Percentiles rank a stretch among this genome's conserved stretches.
These are phyloP conservation scores for Penicillium cinerascens DNA, from an alignment of 495 filamentous ascomycete species.

Conservation along the genomic window DNA sequence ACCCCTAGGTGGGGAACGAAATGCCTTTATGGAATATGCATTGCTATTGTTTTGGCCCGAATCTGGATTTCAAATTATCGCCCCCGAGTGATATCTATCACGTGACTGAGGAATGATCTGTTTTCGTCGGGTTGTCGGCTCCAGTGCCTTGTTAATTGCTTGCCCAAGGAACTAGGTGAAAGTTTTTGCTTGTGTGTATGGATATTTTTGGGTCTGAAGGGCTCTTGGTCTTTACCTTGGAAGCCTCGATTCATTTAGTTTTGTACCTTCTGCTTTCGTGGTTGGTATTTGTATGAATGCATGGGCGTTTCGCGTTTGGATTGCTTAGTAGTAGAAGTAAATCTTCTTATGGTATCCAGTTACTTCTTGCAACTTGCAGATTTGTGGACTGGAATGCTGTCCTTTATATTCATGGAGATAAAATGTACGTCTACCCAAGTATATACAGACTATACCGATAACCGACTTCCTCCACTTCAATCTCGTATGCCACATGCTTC, in stretches of 20 bases:
- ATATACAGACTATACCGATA: background rate
- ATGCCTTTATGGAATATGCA: background rate
- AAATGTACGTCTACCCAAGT: background rate
- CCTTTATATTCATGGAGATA: background rate
- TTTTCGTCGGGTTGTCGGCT: background rate
- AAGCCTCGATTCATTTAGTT: background rate
- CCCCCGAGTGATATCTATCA: background rate
- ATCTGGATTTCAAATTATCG: background rate
- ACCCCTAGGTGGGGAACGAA: background rate
- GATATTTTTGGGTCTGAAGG: background rate
- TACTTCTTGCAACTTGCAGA: background rate
- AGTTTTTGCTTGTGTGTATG: background rate
- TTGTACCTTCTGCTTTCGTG: background rate
- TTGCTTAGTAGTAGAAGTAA: background rate
- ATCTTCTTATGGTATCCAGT: background rate
- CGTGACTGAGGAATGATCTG: background rate
- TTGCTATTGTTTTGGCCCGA: background rate
- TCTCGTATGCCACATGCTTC: background rate
- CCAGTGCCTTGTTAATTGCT: background rate
- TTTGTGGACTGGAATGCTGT: background rate
- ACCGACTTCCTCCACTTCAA: background rate
- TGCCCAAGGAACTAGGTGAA: background rate
- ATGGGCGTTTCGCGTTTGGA: conserved; percentile 5
- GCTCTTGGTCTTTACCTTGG: background rate
- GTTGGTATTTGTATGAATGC: conserved; percentile 4